Conservation (phyloP, 2,329 filamentous ascomycete species). For the Gaeumannomyces sp. region DNA sequence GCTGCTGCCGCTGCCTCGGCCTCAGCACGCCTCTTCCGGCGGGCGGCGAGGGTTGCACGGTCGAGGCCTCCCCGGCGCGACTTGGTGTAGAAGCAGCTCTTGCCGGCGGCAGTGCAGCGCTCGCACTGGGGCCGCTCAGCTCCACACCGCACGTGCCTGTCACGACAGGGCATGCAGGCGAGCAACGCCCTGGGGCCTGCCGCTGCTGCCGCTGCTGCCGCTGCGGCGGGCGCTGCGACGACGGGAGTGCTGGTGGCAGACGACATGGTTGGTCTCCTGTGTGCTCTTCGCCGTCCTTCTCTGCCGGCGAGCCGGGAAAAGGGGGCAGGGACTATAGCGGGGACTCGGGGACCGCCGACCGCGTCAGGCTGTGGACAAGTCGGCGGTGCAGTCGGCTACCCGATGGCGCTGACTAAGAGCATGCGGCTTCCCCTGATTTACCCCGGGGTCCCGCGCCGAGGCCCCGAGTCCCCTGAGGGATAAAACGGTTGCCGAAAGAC, state of each 20-base stretch:
- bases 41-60: slow-evolving; percentile 21
- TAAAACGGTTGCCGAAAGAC: too few species aligned
- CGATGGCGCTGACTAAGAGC: not conserved
- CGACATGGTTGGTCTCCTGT: not conserved
- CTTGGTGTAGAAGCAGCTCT: slow-evolving; percentile 43
- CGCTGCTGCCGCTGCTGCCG: not conserved
- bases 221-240: too few species aligned
- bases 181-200: slow-evolving; percentile 20
- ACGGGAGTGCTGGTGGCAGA: not conserved
- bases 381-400: not conserved
- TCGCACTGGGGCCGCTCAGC: slow-evolving; percentile 39
- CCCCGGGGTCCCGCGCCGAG: too few species aligned
- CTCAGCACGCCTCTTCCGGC: slow-evolving; percentile 22
- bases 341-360: slow-evolving; percentile 5
- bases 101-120: slow-evolving; percentile 36
- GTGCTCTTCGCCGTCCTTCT: not conserved
- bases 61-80: slow-evolving; percentile 40
- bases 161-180: slow-evolving; percentile 46
- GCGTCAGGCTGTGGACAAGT: not conserved
- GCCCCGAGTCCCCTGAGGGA: too few species aligned
- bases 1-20: slow-evolving; percentile 12
- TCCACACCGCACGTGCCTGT: slow-evolving; percentile 47
- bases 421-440: not conserved
- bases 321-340: not conserved
- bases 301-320: not conserved